Evolutionary conservation across 2,329 filamentous ascomycete species (phyloP).

Genomic region (Penicillium frequentans): DNA sequence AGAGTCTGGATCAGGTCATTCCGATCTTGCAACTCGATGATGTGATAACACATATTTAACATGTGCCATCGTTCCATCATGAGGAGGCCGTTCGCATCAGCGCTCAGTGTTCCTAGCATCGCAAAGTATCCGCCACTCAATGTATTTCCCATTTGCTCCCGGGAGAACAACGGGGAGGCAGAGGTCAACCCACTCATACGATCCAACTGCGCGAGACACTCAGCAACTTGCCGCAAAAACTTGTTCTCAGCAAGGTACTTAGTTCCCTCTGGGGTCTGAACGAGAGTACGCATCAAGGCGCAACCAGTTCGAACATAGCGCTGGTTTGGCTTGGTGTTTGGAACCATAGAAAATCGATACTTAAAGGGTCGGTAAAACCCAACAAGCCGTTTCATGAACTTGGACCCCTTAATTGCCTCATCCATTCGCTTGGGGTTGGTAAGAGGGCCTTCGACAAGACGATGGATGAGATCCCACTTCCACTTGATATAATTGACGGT

Average conservation of each 20-base stretch:
- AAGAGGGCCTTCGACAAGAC: conserved; percentile 88
- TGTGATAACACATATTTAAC: conserved; percentile 99
- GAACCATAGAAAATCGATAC: conserved; percentile 85
- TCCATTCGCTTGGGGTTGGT: conserved; percentile 89
- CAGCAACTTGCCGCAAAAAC: conserved; percentile 85
- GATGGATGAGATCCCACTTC: conserved; percentile 93
- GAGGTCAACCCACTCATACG: conserved; percentile 69
- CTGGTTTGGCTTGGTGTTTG: conserved; percentile 89
- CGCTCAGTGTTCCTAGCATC: conserved; percentile 83
- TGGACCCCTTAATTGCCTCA: conserved; percentile 90
- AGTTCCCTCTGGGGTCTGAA: conserved; percentile 81
- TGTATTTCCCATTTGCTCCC: conserved; percentile 78
- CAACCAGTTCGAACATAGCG: conserved; percentile 91
- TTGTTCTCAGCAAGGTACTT: conserved; percentile 90
- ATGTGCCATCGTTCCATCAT: conserved; percentile 97
- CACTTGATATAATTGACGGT: conserved; percentile 92
- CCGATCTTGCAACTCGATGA: conserved; percentile 85
- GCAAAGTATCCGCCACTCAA: conserved; percentile 92
- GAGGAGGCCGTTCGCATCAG: conserved; percentile 76
- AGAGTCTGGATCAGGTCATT: conserved; percentile 89
- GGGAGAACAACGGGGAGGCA: conserved; percentile 83
- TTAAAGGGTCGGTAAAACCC: conserved; percentile 98
- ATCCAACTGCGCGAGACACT: conserved; percentile 93
- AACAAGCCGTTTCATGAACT: conserved; percentile 91
- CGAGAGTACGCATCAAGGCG: conserved; percentile 78